phyloP scores from a whole-genome alignment of 2,329 filamentous ascomycete genomes.

The Arachnomyces sp. region DNA sequence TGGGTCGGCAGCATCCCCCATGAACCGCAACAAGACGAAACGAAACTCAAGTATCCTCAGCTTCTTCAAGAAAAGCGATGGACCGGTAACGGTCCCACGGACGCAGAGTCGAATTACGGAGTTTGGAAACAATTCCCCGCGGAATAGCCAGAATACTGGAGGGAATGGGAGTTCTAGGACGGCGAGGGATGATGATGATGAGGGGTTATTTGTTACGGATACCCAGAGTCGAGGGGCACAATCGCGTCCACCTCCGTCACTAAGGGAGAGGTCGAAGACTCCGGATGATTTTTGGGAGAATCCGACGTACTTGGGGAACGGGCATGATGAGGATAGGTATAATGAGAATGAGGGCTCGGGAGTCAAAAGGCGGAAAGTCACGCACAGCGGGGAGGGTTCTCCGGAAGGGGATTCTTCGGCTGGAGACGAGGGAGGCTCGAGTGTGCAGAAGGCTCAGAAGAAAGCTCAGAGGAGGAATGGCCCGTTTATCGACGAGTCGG shows the following conservation, averaged over 20 bases:
- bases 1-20: not conserved
- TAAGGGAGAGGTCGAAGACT: constrained; percentile 17
- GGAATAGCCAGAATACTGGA: too few species aligned
- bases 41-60: constrained; percentile 58
- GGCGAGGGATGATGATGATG: constrained; percentile 9
- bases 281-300: constrained; percentile 30
- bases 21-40: not conserved
- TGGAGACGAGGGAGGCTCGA: not conserved
- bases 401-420: constrained; percentile 10
- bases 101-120: constrained; percentile 48
- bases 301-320: not conserved
- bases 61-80: constrained; percentile 64
- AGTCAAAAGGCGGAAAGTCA: constrained; percentile 26
- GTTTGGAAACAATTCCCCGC: constrained; percentile 20
- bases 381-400: not conserved
- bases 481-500: constrained; percentile 39
- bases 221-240: too few species aligned
- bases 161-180: constrained; percentile 24
- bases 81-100: constrained; percentile 40
- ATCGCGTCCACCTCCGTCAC: too few species aligned
- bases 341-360: constrained; percentile 24
- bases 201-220: constrained; percentile 30
- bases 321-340: constrained; percentile 16
- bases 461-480: constrained; percentile 19
- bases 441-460: constrained; percentile 1